phyloP scores from a whole-genome alignment of 768 basidiomycete species.

The Chlorophyllum brunneum region DNA sequence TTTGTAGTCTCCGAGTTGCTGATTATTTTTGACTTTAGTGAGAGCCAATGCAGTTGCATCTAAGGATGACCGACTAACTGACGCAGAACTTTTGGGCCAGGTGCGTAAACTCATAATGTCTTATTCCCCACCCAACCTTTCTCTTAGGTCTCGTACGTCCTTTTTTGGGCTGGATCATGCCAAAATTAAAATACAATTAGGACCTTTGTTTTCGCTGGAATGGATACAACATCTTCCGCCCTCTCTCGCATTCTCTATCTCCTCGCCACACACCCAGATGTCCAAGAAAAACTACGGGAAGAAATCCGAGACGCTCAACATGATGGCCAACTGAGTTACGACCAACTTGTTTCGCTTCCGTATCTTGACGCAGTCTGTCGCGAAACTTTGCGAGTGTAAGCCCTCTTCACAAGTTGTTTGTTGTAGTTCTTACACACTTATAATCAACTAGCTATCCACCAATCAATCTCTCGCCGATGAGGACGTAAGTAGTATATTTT shows the following conservation, averaged over 20 bases:
- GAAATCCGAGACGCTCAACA: conserved; percentile 31
- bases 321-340: conserved; percentile 17
- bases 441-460: conserved; percentile 15
- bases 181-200: not conserved
- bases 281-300: conserved; percentile 31
- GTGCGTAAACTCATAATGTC: not conserved
- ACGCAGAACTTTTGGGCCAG: conserved; percentile 32
- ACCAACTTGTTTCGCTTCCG: conserved; percentile 18
- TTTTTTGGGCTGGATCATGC: not conserved
- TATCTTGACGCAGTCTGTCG: conserved; percentile 22
- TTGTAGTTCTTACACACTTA: not conserved
- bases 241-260: conserved; percentile 34
- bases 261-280: conserved; percentile 32
- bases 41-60: conserved; percentile 28
- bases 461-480: conserved; percentile 13
- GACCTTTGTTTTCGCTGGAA: conserved; percentile 8
- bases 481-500: conserved; percentile 2
- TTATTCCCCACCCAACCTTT: not conserved
- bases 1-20: not conserved
- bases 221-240: conserved; percentile 28
- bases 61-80: conserved; percentile 27
- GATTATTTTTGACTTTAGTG: conserved; percentile 20
- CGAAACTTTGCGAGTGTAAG: conserved; percentile 37
- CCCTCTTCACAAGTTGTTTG: not conserved
- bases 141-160: not conserved